Conservation (phyloP, 2,329 filamentous ascomycete genomes). For the Hymenoscyphus fraxineus region DNA sequence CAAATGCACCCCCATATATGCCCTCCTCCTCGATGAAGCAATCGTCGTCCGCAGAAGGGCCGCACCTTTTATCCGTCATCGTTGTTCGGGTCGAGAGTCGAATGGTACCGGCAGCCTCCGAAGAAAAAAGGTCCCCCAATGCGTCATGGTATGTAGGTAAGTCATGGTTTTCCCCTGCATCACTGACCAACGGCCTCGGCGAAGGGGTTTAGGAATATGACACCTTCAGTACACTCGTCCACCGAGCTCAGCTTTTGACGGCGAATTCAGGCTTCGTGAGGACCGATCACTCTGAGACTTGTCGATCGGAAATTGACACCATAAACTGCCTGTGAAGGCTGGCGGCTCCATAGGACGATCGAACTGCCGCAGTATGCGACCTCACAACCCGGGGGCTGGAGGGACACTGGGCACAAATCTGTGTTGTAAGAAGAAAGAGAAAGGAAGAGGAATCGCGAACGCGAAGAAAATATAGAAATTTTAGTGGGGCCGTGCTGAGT, state of each 20-base stretch:
- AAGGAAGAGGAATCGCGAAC: constrained; percentile 35
- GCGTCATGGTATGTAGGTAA: constrained; percentile 29
- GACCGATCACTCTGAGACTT: constrained; percentile 79
- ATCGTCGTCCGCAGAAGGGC: constrained; percentile 11
- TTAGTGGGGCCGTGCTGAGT: constrained; percentile 5
- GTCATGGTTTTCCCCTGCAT: constrained; percentile 64
- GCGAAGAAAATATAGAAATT: constrained; percentile 24
- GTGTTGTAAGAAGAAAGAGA: constrained; percentile 44
- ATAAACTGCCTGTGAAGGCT: constrained; percentile 41
- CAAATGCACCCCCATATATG: not conserved
- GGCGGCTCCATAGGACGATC: constrained; percentile 80
- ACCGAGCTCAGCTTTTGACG: constrained; percentile 64
- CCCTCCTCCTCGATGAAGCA: not conserved
- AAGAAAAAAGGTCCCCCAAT: constrained; percentile 6
- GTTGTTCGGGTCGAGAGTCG: constrained; percentile 1
- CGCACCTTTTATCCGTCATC: constrained; percentile 1
- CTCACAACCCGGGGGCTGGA: constrained; percentile 60
- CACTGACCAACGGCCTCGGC: constrained; percentile 84
- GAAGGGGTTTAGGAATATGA: constrained; percentile 89
- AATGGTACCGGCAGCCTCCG: not conserved
- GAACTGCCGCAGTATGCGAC: constrained; percentile 82
- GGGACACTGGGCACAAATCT: constrained; percentile 88
- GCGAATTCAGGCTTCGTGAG: constrained; percentile 64
- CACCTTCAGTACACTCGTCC: constrained; percentile 56
- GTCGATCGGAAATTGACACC: constrained; percentile 93